phyloP scores from a whole-genome alignment of 306 rosid species.

The Dalbergia cochinchinensis region DNA sequence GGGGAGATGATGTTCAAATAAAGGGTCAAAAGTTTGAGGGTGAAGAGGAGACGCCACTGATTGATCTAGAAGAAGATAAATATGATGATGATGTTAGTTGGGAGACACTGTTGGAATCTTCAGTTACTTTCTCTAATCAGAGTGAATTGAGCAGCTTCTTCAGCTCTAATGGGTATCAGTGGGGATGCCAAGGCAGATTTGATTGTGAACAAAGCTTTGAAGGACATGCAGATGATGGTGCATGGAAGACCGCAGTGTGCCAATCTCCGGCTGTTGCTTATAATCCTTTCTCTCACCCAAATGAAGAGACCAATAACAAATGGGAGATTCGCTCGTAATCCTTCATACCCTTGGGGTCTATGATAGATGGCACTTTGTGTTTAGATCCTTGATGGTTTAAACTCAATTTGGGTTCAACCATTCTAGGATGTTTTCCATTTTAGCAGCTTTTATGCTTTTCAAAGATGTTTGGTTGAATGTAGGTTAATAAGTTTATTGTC shows the following conservation, averaged over 20 bases:
- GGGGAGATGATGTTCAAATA: conserved; percentile 23
- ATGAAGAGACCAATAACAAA: conserved; percentile 5
- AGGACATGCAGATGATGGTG: neutral
- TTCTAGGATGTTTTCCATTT: neutral
- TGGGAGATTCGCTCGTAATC: neutral
- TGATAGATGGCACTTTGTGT: neutral
- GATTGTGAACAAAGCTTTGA: neutral
- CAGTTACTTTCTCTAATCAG: conserved; percentile 47
- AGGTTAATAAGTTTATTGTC: too few relatives aligned
- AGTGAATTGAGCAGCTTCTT: conserved; percentile 24
- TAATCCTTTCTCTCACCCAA: conserved; percentile 56
- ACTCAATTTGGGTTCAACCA: neutral
- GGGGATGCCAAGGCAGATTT: neutral
- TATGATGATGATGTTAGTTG: conserved; percentile 52
- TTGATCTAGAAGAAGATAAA: conserved; percentile 48
- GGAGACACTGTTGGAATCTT: conserved; percentile 78
- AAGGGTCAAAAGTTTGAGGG: conserved; percentile 42
- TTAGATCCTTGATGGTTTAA: neutral
- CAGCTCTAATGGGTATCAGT: neutral
- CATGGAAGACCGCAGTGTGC: conserved; percentile 36
- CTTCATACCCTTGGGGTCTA: conserved; percentile 2
- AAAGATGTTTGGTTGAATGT: neutral
- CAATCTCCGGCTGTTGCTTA: conserved; percentile 18
- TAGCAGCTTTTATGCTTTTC: neutral
- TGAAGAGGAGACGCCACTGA: conserved; percentile 61